A percentile compares a stretch with the other conserved stretches of the same genome.
These are phyloP conservation scores for Trichophyton schoenleinii DNA, from an alignment of 2,329 filamentous ascomycete genomes.

Conservation along the genomic window DNA sequence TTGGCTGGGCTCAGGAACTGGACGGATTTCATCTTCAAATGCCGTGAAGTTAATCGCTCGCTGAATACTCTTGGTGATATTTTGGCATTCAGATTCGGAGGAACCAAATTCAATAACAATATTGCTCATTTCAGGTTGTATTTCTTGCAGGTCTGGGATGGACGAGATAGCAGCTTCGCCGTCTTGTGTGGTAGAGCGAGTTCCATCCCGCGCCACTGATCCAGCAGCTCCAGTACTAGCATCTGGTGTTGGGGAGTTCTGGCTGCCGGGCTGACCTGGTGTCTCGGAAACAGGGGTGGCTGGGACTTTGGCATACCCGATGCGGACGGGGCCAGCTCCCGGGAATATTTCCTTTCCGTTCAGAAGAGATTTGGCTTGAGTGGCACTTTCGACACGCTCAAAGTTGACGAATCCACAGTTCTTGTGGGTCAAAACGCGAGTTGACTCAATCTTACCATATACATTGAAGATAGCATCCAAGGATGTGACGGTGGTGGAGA, in stretches of 20 bases:
- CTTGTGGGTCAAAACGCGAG: constrained; percentile 90
- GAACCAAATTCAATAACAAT: constrained; percentile 87
- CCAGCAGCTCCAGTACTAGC: constrained; percentile 44
- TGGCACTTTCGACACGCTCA: constrained; percentile 77
- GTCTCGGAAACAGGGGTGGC: constrained; percentile 68
- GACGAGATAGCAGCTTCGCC: constrained; percentile 32
- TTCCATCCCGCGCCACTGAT: constrained; percentile 12
- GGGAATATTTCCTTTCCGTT: constrained; percentile 99
- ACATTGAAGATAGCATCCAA: constrained; percentile 87
- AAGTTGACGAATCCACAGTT: constrained; percentile 99
- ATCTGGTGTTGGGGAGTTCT: constrained; percentile 83
- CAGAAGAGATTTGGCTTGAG: constrained; percentile 72
- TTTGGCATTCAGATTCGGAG: constrained; percentile 59
- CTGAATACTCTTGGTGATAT: constrained; percentile 62
- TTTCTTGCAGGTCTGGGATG: constrained; percentile 61
- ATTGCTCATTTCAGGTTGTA: constrained; percentile 67
- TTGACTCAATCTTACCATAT: constrained; percentile 85
- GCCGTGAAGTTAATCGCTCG: constrained; percentile 60
- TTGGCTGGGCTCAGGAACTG: constrained; percentile 76
- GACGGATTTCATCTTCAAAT: constrained; percentile 74
- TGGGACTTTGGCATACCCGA: constrained; percentile 94
- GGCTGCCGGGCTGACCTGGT: constrained; percentile 75
- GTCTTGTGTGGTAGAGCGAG: constrained; percentile 20
- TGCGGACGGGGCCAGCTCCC: constrained; percentile 82
- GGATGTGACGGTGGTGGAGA: constrained; percentile 90